phyloP scores from a whole-genome alignment of 768 basidiomycete species.

The Boletus bicolor region DNA sequence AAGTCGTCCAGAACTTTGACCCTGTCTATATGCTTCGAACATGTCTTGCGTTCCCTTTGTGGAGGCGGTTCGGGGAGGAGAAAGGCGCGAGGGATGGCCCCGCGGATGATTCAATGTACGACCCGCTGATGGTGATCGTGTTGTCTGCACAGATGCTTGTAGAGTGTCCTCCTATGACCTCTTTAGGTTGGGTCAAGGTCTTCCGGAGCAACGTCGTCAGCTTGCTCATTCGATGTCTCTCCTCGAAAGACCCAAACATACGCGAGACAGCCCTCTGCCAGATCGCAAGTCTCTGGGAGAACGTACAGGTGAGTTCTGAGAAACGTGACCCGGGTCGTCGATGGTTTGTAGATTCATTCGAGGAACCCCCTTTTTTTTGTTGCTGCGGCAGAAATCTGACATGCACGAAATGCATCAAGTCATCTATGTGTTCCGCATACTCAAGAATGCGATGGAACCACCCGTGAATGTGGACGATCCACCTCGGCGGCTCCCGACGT shows the following conservation, averaged over 20 bases:
- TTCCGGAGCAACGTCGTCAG: constrained; percentile 78
- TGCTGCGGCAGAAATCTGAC: constrained; percentile 45
- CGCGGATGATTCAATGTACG: constrained; percentile 55
- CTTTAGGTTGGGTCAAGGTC: constrained; percentile 77
- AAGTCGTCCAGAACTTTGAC: constrained; percentile 71
- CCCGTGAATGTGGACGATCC: constrained; percentile 45
- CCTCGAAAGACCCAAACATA: constrained; percentile 57
- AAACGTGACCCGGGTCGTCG: not conserved
- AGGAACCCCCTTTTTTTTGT: not conserved
- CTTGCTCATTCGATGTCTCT: constrained; percentile 68
- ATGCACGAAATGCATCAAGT: constrained; percentile 80
- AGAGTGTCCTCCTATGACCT: constrained; percentile 53
- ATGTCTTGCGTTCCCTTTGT: constrained; percentile 65
- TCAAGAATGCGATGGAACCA: constrained; percentile 16
- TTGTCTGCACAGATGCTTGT: constrained; percentile 66
- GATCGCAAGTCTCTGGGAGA: constrained; percentile 56
- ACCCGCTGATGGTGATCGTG: constrained; percentile 72
- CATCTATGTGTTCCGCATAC: constrained; percentile 57
- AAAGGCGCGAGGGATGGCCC: constrained; percentile 16
- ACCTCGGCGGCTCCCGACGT: constrained; percentile 65
- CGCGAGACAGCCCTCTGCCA: constrained; percentile 61
- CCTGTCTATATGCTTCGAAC: constrained; percentile 65
- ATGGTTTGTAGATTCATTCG: not conserved
- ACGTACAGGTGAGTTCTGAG: constrained; percentile 53
- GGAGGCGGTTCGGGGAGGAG: constrained; percentile 50